Percentiles rank a stretch among this genome's conserved stretches.
These are phyloP conservation scores for Castanospermum australe DNA, from an alignment of 306 rosid species.

Conservation along the genomic window DNA sequence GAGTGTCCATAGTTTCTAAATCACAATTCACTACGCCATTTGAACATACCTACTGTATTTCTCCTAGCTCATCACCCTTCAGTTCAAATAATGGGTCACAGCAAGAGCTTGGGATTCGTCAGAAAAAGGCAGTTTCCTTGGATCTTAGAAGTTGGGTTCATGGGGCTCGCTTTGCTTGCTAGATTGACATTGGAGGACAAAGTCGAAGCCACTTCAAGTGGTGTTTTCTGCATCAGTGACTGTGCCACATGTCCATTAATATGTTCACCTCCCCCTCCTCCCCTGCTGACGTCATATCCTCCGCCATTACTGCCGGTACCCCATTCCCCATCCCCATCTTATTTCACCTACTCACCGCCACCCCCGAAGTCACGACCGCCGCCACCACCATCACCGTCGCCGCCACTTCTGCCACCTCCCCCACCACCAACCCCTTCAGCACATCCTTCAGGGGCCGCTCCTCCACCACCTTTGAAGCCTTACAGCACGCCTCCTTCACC, in stretches of 20 bases:
- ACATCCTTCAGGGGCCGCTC: conserved; percentile 34
- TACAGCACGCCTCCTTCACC: conserved; percentile 47
- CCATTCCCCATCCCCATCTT: conserved; percentile 25
- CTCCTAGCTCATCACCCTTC: conserved; percentile 1
- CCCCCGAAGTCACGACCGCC: conserved; percentile 18
- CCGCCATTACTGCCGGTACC: conserved; percentile 33
- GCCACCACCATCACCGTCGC: not conserved
- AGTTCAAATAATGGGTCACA: conserved; percentile 38
- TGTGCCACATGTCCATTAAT: conserved; percentile 70
- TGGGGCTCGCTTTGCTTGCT: conserved; percentile 32
- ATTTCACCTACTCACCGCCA: conserved; percentile 18
- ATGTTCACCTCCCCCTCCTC: conserved; percentile 72
- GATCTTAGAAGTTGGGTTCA: conserved; percentile 27
- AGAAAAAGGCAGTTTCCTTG: conserved; percentile 21
- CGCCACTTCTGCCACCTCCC: conserved; percentile 16
- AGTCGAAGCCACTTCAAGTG: conserved; percentile 25
- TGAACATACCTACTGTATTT: not conserved
- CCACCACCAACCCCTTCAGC: conserved; percentile 37
- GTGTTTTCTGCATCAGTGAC: conserved; percentile 55
- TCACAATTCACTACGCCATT: not conserved
- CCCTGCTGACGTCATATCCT: conserved; percentile 24
- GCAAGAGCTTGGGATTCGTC: conserved; percentile 8
- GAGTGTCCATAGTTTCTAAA: conserved; percentile 2
- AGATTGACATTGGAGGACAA: conserved; percentile 32
- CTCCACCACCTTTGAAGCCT: conserved; percentile 50